These are phyloP conservation scores for Casuarina cunninghamiana DNA, from an alignment of 306 rosid genomes.

Conservation along the genomic window DNA sequence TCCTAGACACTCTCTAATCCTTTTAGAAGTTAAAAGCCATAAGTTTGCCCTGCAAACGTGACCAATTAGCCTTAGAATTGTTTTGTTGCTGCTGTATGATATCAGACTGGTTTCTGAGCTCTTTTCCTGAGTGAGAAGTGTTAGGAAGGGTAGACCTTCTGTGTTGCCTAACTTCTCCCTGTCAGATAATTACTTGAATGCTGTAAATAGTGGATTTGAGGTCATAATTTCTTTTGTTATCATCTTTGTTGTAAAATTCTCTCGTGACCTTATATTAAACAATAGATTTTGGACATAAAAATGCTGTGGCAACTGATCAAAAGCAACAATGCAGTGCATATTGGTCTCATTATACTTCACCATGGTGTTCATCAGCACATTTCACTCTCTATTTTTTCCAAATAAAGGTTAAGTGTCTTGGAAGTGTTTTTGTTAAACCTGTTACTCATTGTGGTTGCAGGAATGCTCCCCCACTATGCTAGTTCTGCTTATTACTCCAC, in stretches of 20 bases:
- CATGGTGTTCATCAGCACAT: not conserved
- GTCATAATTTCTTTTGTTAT: not conserved
- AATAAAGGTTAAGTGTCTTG: not conserved
- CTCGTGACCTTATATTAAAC: not conserved
- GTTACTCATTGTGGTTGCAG: slow-evolving; percentile 49
- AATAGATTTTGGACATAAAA: not conserved
- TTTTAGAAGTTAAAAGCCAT: not conserved
- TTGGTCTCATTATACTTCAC: not conserved
- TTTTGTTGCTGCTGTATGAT: not conserved
- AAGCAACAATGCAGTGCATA: not conserved
- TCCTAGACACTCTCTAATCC: not conserved
- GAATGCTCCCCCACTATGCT: slow-evolving; percentile 56
- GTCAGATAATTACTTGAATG: not conserved
- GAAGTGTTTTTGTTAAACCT: slow-evolving; percentile 12
- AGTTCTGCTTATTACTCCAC: slow-evolving; percentile 81
- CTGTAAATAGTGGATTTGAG: not conserved
- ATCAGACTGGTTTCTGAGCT: not conserved
- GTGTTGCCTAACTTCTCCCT: not conserved
- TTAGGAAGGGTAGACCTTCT: not conserved
- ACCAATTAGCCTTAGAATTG: not conserved
- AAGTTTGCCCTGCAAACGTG: not conserved
- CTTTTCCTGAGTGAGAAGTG: not conserved
- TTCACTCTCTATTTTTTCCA: slow-evolving; percentile 2
- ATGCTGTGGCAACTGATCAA: not conserved
- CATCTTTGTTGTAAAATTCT: not conserved